Conservation (phyloP, 2,329 filamentous ascomycete species). For the Hypoxylon sp. region DNA sequence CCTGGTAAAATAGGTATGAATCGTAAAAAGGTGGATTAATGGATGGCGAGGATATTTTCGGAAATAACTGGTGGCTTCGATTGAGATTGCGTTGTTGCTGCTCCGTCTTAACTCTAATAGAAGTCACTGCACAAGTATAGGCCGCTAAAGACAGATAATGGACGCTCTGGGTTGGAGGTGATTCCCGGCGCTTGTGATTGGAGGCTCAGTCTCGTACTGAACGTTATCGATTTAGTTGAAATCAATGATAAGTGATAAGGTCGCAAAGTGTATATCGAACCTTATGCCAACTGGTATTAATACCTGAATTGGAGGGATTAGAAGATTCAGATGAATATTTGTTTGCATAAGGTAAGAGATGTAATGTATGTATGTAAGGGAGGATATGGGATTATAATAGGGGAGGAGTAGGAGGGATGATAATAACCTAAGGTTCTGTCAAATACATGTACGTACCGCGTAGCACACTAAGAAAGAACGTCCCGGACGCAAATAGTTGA, state of each 20-base stretch:
- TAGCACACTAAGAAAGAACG: slow-evolving; percentile 24
- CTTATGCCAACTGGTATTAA: slow-evolving; percentile 20
- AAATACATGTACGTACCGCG: slow-evolving; percentile 20
- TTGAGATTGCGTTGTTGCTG: neutral
- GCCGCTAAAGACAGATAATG: neutral
- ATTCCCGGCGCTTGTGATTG: slow-evolving; percentile 25
- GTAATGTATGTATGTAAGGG: slow-evolving; percentile 30
- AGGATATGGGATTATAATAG: slow-evolving; percentile 33
- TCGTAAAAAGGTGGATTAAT: slow-evolving; percentile 32
- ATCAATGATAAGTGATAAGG: slow-evolving; percentile 32
- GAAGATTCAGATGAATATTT: slow-evolving; percentile 6
- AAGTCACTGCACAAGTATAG: neutral
- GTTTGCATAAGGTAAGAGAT: slow-evolving; percentile 28
- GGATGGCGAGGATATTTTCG: slow-evolving; percentile 40
- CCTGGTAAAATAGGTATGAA: slow-evolving; percentile 22
- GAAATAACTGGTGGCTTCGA: slow-evolving; percentile 35
- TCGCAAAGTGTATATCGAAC: slow-evolving; percentile 3
- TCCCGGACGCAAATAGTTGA: slow-evolving; percentile 39
- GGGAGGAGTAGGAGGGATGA: slow-evolving; percentile 28
- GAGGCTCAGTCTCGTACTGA: neutral
- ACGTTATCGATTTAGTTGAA: neutral
- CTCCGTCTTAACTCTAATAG: slow-evolving; percentile 36
- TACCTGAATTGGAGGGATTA: slow-evolving; percentile 18
- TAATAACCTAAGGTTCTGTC: slow-evolving; percentile 38
- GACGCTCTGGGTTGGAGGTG: slow-evolving; percentile 1